Conservation (phyloP, 1,284 basidiomycete species). For the Leccinum glutinopallens region DNA sequence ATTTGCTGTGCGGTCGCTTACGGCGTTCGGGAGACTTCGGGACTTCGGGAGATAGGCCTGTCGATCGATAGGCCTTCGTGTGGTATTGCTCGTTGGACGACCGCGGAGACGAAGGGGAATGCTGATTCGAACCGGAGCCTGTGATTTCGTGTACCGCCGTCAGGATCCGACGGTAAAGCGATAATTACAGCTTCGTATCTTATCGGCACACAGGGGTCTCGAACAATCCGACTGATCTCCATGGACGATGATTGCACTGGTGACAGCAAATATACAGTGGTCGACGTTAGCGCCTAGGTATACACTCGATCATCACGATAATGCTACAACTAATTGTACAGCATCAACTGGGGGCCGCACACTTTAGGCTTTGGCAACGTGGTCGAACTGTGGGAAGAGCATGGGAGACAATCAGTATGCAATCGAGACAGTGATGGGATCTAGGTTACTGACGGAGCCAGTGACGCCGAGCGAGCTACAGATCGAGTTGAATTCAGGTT, state of each 20-base stretch:
- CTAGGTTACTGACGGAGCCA: constrained; percentile 16
- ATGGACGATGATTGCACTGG: background rate
- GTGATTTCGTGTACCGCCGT: background rate
- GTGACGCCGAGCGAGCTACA: constrained; percentile 49
- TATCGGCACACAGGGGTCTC: background rate
- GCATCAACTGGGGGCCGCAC: background rate
- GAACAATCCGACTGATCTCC: background rate
- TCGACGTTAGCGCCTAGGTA: background rate
- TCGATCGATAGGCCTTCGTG: background rate
- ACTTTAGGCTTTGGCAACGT: constrained; percentile 4
- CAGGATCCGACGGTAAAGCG: too few relatives aligned
- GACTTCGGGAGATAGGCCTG: background rate
- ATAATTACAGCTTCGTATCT: background rate
- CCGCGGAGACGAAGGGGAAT: constrained; percentile 9
- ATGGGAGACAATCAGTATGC: background rate
- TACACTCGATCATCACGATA: constrained; percentile 14
- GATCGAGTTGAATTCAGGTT: constrained; percentile 54
- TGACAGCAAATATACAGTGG: background rate
- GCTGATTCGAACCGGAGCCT: background rate
- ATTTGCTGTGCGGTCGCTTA: background rate
- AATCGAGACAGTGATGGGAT: background rate
- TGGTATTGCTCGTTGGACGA: background rate
- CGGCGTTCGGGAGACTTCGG: background rate
- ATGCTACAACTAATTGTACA: constrained; percentile 14
- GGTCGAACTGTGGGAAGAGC: background rate